Percentiles rank a stretch among this genome's conserved stretches.
phyloP scores from a whole-genome alignment of 2,329 filamentous ascomycete species.

The Blastomyces gilchristii region DNA sequence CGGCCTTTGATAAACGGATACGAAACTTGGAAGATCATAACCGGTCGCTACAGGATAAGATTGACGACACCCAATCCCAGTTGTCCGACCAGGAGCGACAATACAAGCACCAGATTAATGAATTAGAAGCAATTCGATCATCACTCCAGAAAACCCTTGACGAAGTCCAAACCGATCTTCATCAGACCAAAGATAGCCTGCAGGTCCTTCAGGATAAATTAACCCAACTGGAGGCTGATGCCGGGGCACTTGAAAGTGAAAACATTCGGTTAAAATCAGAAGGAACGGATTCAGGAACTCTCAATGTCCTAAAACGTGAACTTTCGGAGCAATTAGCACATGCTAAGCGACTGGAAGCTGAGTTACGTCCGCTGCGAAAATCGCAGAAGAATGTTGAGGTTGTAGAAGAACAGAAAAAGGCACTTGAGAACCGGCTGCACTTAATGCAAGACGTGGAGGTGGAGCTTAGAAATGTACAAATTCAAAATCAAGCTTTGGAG shows the following conservation, averaged over 20 bases:
- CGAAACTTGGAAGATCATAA: slow-evolving; percentile 56
- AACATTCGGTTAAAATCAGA: slow-evolving; percentile 75
- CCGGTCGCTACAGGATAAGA: slow-evolving; percentile 65
- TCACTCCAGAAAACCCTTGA: slow-evolving; percentile 47
- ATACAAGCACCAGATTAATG: slow-evolving; percentile 47
- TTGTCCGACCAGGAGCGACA: slow-evolving; percentile 60
- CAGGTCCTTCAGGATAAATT: slow-evolving; percentile 56
- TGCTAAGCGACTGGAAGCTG: slow-evolving; percentile 73
- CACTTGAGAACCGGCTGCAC: slow-evolving; percentile 65
- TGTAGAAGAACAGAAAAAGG: slow-evolving; percentile 88
- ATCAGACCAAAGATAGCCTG: slow-evolving; percentile 47
- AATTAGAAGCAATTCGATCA: slow-evolving; percentile 51
- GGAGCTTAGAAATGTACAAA: slow-evolving; percentile 66
- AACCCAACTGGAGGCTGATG: slow-evolving; percentile 56
- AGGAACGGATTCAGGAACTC: slow-evolving; percentile 73
- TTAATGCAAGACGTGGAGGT: slow-evolving; percentile 62
- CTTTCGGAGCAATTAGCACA: slow-evolving; percentile 86
- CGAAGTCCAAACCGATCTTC: slow-evolving; percentile 42
- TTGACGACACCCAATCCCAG: slow-evolving; percentile 70
- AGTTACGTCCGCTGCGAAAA: slow-evolving; percentile 73
- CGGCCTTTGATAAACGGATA: slow-evolving; percentile 45
- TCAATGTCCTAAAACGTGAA: slow-evolving; percentile 76
- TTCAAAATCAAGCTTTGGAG: slow-evolving; percentile 77
- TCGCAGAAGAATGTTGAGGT: slow-evolving; percentile 80
- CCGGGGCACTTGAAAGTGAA: slow-evolving; percentile 69